These are phyloP conservation scores for Eutrema heterophyllum DNA, from an alignment of 345 rosid species.

Conservation along the genomic window DNA sequence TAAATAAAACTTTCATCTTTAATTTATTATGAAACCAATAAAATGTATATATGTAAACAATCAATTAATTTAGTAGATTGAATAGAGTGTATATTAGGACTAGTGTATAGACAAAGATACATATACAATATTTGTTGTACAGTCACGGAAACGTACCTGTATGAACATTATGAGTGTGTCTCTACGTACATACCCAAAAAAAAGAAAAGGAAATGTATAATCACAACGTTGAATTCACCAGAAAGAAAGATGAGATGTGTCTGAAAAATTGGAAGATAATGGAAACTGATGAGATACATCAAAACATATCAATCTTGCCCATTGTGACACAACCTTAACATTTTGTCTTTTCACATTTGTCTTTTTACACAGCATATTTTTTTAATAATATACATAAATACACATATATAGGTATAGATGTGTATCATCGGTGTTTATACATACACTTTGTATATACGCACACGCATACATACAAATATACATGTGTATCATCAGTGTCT, in stretches of 20 bases:
- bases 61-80: not conserved
- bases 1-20: not conserved
- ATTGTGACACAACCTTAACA: conserved; percentile 90
- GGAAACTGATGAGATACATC: conserved; percentile 30
- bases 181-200: not conserved
- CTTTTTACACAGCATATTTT: conserved; percentile 27
- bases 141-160: conserved; percentile 9
- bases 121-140: not conserved
- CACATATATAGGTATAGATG: not conserved
- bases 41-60: not conserved
- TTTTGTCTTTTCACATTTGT: conserved; percentile 95
- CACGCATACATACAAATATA: not conserved
- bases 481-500: not conserved
- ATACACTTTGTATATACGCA: not conserved
- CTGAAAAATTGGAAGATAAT: conserved; percentile 20
- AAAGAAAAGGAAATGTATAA: conserved; percentile 11
- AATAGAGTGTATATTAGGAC: not conserved
- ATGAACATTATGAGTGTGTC: conserved; percentile 7
- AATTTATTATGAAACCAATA: not conserved
- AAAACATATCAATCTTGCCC: conserved; percentile 35
- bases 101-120: not conserved
- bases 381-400: no score
- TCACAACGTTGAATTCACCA: conserved; percentile 22
- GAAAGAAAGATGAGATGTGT: conserved; percentile 30
- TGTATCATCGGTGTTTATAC: not conserved